Evolutionary conservation across 106 monocot species (phyloP), one percentile per base, ranked within the genome.

Genomic region (Platanthera zijinensis): DNA sequence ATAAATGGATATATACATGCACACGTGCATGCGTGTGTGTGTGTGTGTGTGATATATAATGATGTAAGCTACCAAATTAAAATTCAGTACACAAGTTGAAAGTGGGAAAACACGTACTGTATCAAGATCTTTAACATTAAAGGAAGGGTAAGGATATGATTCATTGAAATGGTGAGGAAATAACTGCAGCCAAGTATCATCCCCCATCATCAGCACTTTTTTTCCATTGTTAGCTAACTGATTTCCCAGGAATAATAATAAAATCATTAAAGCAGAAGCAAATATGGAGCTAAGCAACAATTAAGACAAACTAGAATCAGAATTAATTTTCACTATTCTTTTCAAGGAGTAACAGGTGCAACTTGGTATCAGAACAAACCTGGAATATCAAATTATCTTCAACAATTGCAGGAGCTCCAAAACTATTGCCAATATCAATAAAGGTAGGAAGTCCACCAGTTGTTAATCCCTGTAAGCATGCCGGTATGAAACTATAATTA

Each of bases 361-460:
- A 50, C 0, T 39, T 76, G 67, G 14, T 2, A 10, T 69, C 48
- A 22, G 10, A 78, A 80, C 52, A 78, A 85, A 97, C 96, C 96
- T 97, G 97, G 75, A 90, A 62, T 77, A 97, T 84, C 71, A 93
- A 83, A 77, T 97, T 97, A 77, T 97, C 97, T 85, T 97, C 97
- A 76, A 82, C 72, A 72, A 97, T 94, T 59, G 94, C 93, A 61
- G 94, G 97, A 83, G 97, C 97, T 70, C 94, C 97, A 85, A 97
- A 97, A 85, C 97, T 97, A 74, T 97, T 97, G 12, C 97, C 97
- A 51, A 97, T 80, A 77, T 97, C 97, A 80, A 97, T 94, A 86
- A 97, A 94, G 48, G 97, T 97, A 49, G 97, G 97, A 83, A 97
- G 97, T n/a, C 93, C 94, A 32, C 97, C 97, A 18, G 93, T 97